phyloP scores from a whole-genome alignment of 345 rosid genomes.

The Dipteronia dyeriana region DNA sequence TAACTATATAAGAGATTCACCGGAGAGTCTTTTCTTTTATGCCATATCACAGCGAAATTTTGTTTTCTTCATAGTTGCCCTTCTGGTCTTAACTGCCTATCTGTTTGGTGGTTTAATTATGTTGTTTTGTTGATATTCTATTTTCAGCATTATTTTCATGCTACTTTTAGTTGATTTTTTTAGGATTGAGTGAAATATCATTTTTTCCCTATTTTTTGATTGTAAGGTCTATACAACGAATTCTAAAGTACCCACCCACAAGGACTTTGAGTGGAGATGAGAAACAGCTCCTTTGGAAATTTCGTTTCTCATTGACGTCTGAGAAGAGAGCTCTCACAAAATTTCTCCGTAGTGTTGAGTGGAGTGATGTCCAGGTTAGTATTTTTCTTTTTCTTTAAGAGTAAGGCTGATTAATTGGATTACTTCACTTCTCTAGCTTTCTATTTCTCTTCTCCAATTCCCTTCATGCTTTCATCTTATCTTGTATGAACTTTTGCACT shows the following conservation, averaged over 20 bases:
- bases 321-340: conserved; percentile 98
- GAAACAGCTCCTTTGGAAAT: conserved; percentile 97
- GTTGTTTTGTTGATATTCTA: neutral
- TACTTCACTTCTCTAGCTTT: neutral
- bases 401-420: conserved; percentile 7
- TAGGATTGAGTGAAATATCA: conserved; percentile 12
- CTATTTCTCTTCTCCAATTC: neutral
- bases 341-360: conserved; percentile 92
- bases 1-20: neutral
- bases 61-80: neutral
- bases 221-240: conserved; percentile 77
- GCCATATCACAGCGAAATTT: neutral
- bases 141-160: neutral
- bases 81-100: neutral
- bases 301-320: conserved; percentile 88
- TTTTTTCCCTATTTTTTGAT: conserved; percentile 26
- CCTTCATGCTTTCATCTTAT: neutral
- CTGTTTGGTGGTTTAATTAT: conserved; percentile 12
- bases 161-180: neutral
- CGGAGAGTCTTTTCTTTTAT: neutral
- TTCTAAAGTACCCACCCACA: conserved; percentile 91
- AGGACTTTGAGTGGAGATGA: conserved; percentile 91
- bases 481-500: neutral
- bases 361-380: conserved; percentile 96
- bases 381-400: conserved; percentile 11